Percentiles rank a stretch among this genome's conserved stretches.
Evolutionary conservation across 441 rosid species (phyloP).

Genomic region (Biscutella laevigata): DNA sequence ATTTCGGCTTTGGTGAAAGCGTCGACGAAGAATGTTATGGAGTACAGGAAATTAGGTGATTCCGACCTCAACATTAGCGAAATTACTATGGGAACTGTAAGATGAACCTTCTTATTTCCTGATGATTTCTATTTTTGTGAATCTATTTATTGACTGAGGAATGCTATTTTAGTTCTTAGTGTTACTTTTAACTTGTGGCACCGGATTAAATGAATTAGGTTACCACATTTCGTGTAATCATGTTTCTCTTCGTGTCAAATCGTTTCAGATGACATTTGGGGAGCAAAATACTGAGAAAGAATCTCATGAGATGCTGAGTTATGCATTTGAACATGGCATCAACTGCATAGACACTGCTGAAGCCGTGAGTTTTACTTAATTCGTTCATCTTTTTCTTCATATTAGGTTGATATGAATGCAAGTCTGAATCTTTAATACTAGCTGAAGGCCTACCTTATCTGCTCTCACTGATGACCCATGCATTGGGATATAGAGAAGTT

Average conservation of each 20-base stretch:
- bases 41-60: constrained; percentile 55
- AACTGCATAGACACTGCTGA: constrained; percentile 78
- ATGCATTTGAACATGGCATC: constrained; percentile 54
- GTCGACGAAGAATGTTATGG: constrained; percentile 35
- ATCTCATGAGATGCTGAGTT: constrained; percentile 72
- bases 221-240: neutral
- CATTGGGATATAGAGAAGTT: neutral
- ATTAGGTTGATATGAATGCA: neutral
- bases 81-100: constrained; percentile 67
- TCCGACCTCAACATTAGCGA: constrained; percentile 66
- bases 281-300: constrained; percentile 84
- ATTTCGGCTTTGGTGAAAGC: constrained; percentile 30
- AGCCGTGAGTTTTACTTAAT: constrained; percentile 39
- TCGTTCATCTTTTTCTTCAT: neutral
- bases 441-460: neutral
- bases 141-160: neutral
- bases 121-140: neutral
- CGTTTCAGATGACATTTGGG: constrained; percentile 78
- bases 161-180: neutral
- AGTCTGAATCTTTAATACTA: neutral
- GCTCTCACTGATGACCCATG: neutral
- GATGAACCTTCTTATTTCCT: neutral
- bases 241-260: neutral
- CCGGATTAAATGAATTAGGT: neutral
- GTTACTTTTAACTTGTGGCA: neutral